Base-by-base conservation (phyloP, 495 filamentous ascomycete species). In the Penicillium coprophilum region DNA sequence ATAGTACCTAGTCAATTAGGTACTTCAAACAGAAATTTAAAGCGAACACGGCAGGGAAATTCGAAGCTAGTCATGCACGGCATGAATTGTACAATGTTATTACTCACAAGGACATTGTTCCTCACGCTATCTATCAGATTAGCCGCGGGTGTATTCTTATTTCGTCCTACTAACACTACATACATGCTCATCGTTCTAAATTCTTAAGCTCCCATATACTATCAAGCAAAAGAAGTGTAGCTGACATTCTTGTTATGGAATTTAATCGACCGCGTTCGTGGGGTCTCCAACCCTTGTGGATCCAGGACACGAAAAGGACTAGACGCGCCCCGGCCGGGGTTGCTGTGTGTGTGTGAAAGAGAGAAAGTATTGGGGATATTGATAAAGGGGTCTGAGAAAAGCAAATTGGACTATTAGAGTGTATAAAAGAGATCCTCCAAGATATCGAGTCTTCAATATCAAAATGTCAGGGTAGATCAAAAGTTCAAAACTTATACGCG, bases 321-420 rank as follows among this genome's bases (percentile, higher is more conserved):
- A 27, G 34, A 51, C 49, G 49, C 49, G 49, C 49, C 48, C 48
- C 20, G 49, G 49, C 20, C 31, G 31, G 49, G 49, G 15, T 51
- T 51, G 8, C 20, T 10, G 20, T 23, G 28, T 10, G 19, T 17
- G 24, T 27, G 24, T 27, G 24, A 3, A 24, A 3, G 24, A 3
- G 24, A 27, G 28, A 31, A 2, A 28, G 8, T 41, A 31, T 31
- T 50, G 9, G 27, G 38, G 38, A 50, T 24, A 10, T 3, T 32
- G 2, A 32, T 21, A 9, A 17, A 47, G 30, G 13, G 31, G 8
- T 3, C 28, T 4, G 7, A 7, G 12, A 48, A 48, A 43, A 43
- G 40, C 4, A 13, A 43, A 20, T 12, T 23, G 20, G 20, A 23
- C 12, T 8, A 4, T 12, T 19, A 41, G 9, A 10, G 1, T 7